Base-by-base conservation (phyloP, 225 moss, liverwort and hornwort genomes). In the Physcomitrium patens region DNA sequence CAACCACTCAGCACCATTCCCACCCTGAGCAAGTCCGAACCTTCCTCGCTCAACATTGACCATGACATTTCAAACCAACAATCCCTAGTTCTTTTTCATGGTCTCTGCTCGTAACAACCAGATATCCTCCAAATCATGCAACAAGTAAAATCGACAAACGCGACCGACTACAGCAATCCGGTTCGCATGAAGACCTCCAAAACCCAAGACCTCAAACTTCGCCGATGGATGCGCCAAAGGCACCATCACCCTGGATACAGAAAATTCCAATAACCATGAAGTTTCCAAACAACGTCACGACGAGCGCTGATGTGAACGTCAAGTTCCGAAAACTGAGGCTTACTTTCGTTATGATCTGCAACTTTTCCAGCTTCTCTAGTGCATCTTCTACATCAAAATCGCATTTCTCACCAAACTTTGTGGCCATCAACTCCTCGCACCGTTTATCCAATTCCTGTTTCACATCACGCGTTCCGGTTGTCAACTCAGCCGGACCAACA, bases 331-430 rank as follows among this genome's bases (percentile, higher is more conserved):
- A 28, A 49, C 37, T 22, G 56, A 68, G 55, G 58, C 80, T 77
- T 80, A 87, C 89, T 71, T 85, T 84, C 26, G 77, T 65, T 58
- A 89, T 63, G 41, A 89, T 86, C 22, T 71, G 80, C 72, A 89
- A 71, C 58, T 84, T 89, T 63, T 78, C 82, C 76, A 85, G 63
- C 80, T 89, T 89, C 67, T 68, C 37, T 27, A 87, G 61, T 14
- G 89, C 89, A 85, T 89, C 87, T 59, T 84, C 72, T 24, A 89
- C 89, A 77, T 89, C 89, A 60, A 89, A 89, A 59, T 89, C 89
- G 73, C 89, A 89, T 78, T 78, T 78, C 75, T 89, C 86, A 72
- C 78, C 78, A 55, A 89, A 89, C 64, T 87, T 82, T 27, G 79
- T 55, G 69, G 76, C 53, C 84, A 89, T 80, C 18, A 89, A 78